Conservation (phyloP, 1,284 basidiomycete genomes). For the Ustilago shanxiensis region DNA sequence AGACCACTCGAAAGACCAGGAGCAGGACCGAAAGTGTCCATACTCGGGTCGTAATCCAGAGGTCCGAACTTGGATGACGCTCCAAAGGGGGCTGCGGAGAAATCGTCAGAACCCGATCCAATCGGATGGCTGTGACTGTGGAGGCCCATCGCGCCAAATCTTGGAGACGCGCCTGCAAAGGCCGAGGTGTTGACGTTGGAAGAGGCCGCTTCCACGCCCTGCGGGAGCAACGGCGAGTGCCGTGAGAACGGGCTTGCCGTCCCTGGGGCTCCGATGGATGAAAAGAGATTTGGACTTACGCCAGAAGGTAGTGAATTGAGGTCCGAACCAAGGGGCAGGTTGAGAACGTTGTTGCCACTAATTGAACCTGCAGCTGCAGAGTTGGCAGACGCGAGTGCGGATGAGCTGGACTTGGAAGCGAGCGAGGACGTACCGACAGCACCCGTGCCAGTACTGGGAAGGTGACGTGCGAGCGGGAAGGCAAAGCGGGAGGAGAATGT, state of each 20-base stretch:
- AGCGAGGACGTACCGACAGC: constrained; percentile 7
- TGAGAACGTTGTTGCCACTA: constrained; percentile 20
- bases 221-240: constrained; percentile 40
- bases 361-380: background rate
- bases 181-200: background rate
- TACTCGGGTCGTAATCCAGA: constrained; percentile 41
- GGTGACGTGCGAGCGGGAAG: constrained; percentile 49
- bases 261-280: constrained; percentile 16
- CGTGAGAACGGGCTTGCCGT: constrained; percentile 33
- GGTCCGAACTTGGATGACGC: constrained; percentile 39
- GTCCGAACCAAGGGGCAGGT: constrained; percentile 19
- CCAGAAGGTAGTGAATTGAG: constrained; percentile 25
- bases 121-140: constrained; percentile 7
- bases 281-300: constrained; percentile 30
- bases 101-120: constrained; percentile 1
- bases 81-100: constrained; percentile 19
- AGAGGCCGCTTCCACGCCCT: constrained; percentile 18
- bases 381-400: constrained; percentile 25
- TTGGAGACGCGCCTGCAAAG: constrained; percentile 17
- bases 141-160: constrained; percentile 26
- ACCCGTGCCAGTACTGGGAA: constrained; percentile 20
- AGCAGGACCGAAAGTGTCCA: constrained; percentile 45
- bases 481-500: constrained; percentile 51
- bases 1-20: constrained; percentile 20
- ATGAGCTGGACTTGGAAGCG: constrained; percentile 26